These are phyloP conservation scores for Biscutella laevigata DNA, from an alignment of 441 rosid species.

Conservation along the genomic window DNA sequence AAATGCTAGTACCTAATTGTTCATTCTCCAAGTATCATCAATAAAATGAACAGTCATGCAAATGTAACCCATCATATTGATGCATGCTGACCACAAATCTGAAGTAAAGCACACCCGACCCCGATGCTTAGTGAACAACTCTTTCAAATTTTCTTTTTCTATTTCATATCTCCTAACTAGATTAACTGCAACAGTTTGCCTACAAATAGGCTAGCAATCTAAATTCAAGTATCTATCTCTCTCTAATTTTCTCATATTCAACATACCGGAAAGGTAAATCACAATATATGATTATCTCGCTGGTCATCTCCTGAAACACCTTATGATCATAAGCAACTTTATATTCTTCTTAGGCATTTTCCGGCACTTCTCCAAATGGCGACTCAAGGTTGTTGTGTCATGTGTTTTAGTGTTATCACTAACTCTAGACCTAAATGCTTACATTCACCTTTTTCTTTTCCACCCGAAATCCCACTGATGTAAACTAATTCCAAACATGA, in stretches of 20 bases:
- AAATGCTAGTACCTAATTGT: background rate
- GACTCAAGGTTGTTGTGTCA: background rate
- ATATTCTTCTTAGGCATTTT: background rate
- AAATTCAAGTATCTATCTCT: background rate
- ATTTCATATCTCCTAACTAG: background rate
- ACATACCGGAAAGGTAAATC: background rate
- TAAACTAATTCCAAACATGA: background rate
- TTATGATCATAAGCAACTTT: background rate
- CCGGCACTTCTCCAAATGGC: background rate
- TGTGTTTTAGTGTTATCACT: background rate
- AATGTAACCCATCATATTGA: background rate
- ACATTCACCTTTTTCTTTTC: background rate
- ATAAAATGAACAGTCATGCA: background rate
- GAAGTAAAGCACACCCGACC: background rate
- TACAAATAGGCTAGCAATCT: background rate
- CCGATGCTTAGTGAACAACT: background rate
- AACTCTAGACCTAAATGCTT: background rate
- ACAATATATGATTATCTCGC: background rate
- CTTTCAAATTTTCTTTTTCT: background rate
- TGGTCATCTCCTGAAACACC: background rate
- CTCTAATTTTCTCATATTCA: background rate
- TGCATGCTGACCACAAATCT: background rate
- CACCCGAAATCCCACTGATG: background rate
- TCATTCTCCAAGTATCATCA: background rate
- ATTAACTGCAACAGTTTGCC: background rate